Evolutionary conservation across 352 stramenopile genomes (phyloP), one percentile per base, ranked within the genome.

Genomic region (Pythium brachiatum): DNA sequence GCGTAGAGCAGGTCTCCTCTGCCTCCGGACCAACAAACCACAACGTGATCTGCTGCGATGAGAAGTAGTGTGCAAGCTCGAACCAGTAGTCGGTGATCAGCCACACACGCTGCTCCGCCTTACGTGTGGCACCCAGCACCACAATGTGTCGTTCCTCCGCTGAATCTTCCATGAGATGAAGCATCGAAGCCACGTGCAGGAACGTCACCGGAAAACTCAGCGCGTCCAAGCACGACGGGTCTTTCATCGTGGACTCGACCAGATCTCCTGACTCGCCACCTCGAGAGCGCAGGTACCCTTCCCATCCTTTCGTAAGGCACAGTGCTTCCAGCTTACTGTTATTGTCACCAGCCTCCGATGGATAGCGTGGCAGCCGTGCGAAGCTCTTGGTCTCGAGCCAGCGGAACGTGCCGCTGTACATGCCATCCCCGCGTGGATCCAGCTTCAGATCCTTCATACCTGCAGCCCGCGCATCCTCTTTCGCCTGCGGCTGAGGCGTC

Each of bases 381-480:
- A 90, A 90, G 11, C 39, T 20, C 58, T 90, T 90, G 57, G 70
- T 70, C 47, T 90, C 81, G 51, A 81, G 77, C 81, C 83, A 92
- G 44, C 83, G 79, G 61, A 92, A 92, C 18, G 81, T 88, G 47
- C 83, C 83, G 62, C 78, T 89, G 75, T 90, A 92, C 78, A 92
- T 80, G 15, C 83, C 83, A 27, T 90, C 81, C 43, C 81, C 77
- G 16, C 80, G 77, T n/a, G 79, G 63, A 44, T 90, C 83, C 44
- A 92, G 66, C 56, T 83, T 57, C 34, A 92, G 61, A 52, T 90
- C 69, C 36, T 75, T 54, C 53, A 66, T 66, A 36, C 16, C 32
- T 6, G 21, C 23, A 39, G 59, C 23, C 16, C 66, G n/a, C 25
- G 23, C 16, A 23, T 32, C 26, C 18, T n/a, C 36, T 9, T 66